Base-by-base conservation (phyloP, 441 rosid species). In the Pelargonium cotyledonis region DNA sequence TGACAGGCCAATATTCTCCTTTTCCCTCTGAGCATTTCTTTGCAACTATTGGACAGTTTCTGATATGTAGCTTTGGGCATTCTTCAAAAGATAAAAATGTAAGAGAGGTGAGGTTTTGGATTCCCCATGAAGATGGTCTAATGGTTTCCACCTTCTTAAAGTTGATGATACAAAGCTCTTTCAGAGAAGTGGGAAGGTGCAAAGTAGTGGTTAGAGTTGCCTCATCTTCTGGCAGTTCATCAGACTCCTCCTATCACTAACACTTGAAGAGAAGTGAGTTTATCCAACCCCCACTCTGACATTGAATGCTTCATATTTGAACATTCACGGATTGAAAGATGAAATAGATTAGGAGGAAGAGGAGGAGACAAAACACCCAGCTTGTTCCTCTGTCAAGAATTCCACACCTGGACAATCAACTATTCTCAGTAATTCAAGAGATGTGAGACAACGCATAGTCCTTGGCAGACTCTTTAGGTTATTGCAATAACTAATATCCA, bases 351-450 rank as follows among this genome's bases (percentile, higher is more conserved):
- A 18, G 76, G 40, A 35, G 40, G 40, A 1, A 35, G 66, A 8
- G 79, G 75, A 41, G 77, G 76, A 3, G n/a, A n/a, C n/a, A n/a
- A n/a, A n/a, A n/a, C n/a, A n/a, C n/a, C 79, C 76, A 6, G 69
- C 75, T 67, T 5, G 6, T 4, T 40, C 68, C 8, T n/a, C 58
- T n/a, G 76, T 76, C 61, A 79, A 73, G 8, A 75, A 77, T 43
- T 14, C 9, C 26, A 77, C 26, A 61, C 57, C 16, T 12, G 65
- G 66, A 49, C 86, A 83, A n/a, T 35, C 41, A 10, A n/a, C 3
- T 57, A 80, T 66, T 1, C 1, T 4, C 0, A 80, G 44, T 47
- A 16, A 19, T 63, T 68, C 70, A 68, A 83, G 81, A 21, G 71
- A 72, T 51, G 19, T 4, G 8, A 51, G 18, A 7, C 8, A 0